phyloP scores from a whole-genome alignment of 2,329 filamentous ascomycete species.

The Botryosphaeria dothidea region DNA sequence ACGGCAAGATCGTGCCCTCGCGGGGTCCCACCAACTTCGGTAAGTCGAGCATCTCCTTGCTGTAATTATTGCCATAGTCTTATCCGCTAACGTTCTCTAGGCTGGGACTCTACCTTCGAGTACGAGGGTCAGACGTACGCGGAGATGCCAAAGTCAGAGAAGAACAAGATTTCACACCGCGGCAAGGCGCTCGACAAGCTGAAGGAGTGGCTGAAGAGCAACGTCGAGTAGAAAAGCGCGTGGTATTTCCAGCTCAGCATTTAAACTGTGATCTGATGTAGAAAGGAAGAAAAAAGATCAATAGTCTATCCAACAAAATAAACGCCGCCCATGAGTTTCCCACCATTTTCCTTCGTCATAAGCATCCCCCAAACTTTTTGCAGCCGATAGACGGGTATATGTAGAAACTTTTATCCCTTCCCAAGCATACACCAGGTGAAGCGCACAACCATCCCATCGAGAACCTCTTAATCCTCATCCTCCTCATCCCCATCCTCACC shows the following conservation, averaged over 20 bases:
- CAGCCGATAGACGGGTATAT: constrained; percentile 14
- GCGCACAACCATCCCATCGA: neutral
- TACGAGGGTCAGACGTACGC: constrained; percentile 90
- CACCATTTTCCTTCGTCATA: constrained; percentile 12
- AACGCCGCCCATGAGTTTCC: constrained; percentile 23
- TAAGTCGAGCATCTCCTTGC: constrained; percentile 51
- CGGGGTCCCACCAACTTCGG: constrained; percentile 82
- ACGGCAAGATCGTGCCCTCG: constrained; percentile 80
- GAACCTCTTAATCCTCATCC: constrained; percentile 31
- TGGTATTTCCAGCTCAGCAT: neutral
- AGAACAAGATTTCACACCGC: constrained; percentile 93
- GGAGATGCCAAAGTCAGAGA: constrained; percentile 86
- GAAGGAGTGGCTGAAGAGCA: constrained; percentile 65
- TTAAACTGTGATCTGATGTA: neutral
- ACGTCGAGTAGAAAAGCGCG: constrained; percentile 22
- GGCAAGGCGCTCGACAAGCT: constrained; percentile 84
- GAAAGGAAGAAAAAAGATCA: neutral
- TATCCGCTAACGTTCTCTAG: constrained; percentile 49
- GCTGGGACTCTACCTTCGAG: constrained; percentile 97
- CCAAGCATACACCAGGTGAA: neutral
- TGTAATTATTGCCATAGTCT: no score
- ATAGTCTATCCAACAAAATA: neutral
- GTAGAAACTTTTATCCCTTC: neutral
- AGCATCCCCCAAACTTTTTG: neutral
- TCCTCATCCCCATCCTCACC: constrained; percentile 28